phyloP scores from a whole-genome alignment of 78 protist species.

The Protostelium mycophagum region DNA sequence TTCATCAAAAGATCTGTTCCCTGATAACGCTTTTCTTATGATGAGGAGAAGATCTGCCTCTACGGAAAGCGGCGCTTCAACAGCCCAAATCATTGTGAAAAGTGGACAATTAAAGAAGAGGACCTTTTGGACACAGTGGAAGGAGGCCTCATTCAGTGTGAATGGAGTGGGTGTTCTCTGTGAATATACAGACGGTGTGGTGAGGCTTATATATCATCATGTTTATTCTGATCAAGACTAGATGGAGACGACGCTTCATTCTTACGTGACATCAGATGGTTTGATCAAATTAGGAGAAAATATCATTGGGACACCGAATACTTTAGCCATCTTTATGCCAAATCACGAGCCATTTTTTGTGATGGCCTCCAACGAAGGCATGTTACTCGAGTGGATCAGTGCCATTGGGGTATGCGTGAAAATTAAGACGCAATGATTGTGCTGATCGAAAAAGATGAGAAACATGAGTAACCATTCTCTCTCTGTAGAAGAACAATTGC shows the following conservation, averaged over 20 bases:
- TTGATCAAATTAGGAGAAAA: not conserved
- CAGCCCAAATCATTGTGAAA: not conserved
- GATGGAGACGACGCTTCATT: not conserved
- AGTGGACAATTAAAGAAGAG: not conserved
- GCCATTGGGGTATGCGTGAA: not conserved
- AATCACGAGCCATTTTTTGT: not conserved
- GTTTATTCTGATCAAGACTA: not conserved
- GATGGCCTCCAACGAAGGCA: not conserved
- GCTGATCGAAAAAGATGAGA: not conserved
- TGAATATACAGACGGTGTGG: not conserved
- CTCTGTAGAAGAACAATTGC: not conserved
- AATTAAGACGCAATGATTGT: not conserved
- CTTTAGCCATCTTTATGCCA: not conserved
- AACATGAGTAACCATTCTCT: not conserved
- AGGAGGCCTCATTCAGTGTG: not conserved
- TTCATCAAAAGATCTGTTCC: not conserved
- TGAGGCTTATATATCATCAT: not conserved
- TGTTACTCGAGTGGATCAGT: not conserved
- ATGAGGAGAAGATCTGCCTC: not conserved
- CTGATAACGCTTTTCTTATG: no score
- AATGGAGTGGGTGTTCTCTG: not conserved
- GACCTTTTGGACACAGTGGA: not conserved
- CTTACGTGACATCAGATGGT: no score
- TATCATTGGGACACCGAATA: not conserved
- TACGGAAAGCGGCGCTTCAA: not conserved